Percentiles rank a stretch among this genome's conserved stretches.
phyloP scores from a whole-genome alignment of 2,329 filamentous ascomycete genomes.

The Penicillium brasilianum region DNA sequence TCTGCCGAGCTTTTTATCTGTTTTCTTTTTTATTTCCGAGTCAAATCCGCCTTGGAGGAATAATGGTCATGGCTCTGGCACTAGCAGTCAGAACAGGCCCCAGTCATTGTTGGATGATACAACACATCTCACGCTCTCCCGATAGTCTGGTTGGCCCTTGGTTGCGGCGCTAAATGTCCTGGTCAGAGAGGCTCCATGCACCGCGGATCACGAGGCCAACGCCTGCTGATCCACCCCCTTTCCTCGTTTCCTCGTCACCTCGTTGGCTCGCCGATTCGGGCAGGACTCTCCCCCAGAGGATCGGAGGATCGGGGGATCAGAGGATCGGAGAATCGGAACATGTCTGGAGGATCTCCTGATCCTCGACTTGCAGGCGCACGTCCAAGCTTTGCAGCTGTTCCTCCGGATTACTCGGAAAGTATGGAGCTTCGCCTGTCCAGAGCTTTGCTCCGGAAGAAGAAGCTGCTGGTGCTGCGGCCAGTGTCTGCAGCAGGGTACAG shows the following conservation, averaged over 20 bases:
- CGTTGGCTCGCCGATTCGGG: conserved; percentile 1
- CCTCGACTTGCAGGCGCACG: not conserved
- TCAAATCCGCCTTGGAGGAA: not conserved
- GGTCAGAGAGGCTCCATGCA: conserved; percentile 31
- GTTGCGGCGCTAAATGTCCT: conserved; percentile 29
- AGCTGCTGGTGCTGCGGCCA: not conserved
- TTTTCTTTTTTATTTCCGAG: conserved; percentile 19
- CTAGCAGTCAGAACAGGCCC: conserved; percentile 8
- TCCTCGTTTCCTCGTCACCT: not conserved
- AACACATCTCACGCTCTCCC: conserved; percentile 18
- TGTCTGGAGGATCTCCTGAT: conserved; percentile 6
- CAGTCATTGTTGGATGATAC: conserved; percentile 18
- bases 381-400: not conserved
- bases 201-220: conserved; percentile 27
- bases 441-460: not conserved
- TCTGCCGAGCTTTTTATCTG: conserved; percentile 34
- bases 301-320: not conserved
- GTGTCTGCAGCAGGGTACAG: not conserved
- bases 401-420: conserved; percentile 1
- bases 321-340: not conserved
- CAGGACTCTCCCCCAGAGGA: conserved; percentile 1
- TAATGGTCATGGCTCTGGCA: no score
- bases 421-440: not conserved
- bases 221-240: not conserved
- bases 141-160: conserved; percentile 22